Evolutionary conservation across 257 asterid species (phyloP), one percentile per base, ranked within the genome.

Genomic region (Perilla frutescens): DNA sequence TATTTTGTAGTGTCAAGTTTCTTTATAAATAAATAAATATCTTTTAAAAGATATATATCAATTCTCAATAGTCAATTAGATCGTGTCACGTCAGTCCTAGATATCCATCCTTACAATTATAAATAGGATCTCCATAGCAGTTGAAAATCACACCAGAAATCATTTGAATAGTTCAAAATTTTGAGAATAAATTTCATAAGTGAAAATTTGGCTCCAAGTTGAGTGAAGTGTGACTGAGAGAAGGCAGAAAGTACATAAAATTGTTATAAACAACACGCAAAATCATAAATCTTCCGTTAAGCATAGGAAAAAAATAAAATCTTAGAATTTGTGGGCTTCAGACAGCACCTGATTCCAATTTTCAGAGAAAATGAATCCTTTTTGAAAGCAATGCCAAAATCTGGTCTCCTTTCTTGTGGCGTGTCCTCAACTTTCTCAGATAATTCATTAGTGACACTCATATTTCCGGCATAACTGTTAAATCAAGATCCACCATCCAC

Each of bases 371-470:
- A 90, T 49, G 80, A 73, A 75, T 90, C 81, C 76, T 87, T 87
- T 82, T 85, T 90, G 9, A 87, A 87, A 68, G 85, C 94, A 70
- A 79, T 81, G 45, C 92, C 91, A 41, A 92, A 89, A 15, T 91
- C 97, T 34, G 86, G 97, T 68, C 99, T 90, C 79, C 86, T 81
- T 67, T 87, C 92, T 80, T 63, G 90, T 74, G 86, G 84, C 73
- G 72, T 84, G 72, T 81, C 89, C 79, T 84, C 86, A 11, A 64
- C 84, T 65, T 82, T 87, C 29, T 73, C 81, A 40, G 79, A 83
- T 71, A 77, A 20, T 56, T 73, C 81, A 69, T 83, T 80, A 54
- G 61, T 66, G 29, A 81, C 71, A 44, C 84, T 82, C 72, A 66
- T 45, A 66, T 78, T 77, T 70, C 61, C 80, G 40, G 77, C 48